Evolutionary conservation across 768 basidiomycete genomes (phyloP).

Genomic region (Collybia sp.): DNA sequence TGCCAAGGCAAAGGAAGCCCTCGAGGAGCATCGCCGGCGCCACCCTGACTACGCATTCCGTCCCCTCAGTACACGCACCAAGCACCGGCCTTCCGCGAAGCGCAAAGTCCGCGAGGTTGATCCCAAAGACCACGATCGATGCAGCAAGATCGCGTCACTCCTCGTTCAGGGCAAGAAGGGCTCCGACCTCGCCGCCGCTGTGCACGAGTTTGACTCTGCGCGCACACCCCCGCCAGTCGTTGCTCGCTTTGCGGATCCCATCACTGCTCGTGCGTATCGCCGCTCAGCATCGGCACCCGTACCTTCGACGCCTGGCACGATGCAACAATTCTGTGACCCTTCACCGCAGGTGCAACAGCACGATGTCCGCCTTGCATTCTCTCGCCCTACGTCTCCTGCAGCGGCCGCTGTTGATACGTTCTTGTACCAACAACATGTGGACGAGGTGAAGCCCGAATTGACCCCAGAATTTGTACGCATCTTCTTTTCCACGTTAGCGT

Average conservation of each 20-base stretch:
- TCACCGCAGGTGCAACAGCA: too few species aligned
- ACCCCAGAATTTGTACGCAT: too few species aligned
- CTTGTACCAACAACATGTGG: too few species aligned
- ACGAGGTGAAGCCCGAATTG: too few species aligned
- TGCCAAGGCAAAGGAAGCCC: constrained; percentile 64
- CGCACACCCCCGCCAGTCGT: constrained; percentile 51
- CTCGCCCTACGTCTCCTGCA: too few species aligned
- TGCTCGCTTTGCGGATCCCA: constrained; percentile 69
- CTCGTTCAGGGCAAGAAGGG: constrained; percentile 67
- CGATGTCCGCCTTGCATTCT: too few species aligned
- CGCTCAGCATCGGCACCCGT: constrained; percentile 63
- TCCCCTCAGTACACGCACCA: constrained; percentile 48
- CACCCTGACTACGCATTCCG: constrained; percentile 76
- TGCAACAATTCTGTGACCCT: too few species aligned
- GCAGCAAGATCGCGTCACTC: constrained; percentile 63
- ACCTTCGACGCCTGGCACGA: constrained; percentile 20
- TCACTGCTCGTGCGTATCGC: constrained; percentile 66
- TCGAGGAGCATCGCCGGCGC: constrained; percentile 69
- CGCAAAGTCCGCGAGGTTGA: constrained; percentile 59
- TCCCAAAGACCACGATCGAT: constrained; percentile 57
- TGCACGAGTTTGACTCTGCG: constrained; percentile 56
- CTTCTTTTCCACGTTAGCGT: too few species aligned
- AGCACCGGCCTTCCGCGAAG: constrained; percentile 35
- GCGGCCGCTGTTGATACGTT: too few species aligned
- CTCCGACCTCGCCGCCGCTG: constrained; percentile 51